Evolutionary conservation across 1,284 basidiomycete species (phyloP), one percentile per base, ranked within the genome.

Genomic region (Tremellales sp.): DNA sequence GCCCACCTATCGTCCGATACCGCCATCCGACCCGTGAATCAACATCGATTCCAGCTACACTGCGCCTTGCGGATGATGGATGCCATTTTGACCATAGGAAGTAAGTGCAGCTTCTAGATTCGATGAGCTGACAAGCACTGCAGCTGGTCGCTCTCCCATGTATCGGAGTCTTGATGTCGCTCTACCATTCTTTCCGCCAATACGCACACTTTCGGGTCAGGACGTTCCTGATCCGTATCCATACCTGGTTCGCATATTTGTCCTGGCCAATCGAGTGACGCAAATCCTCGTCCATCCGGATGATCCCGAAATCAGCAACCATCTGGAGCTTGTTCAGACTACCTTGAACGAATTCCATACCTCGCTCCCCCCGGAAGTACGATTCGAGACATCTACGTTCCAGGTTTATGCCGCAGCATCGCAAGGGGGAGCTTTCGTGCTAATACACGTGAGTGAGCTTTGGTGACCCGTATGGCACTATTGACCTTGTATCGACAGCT

Each of bases 21-120:
- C n/a, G n/a, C n/a, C n/a, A n/a, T n/a, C n/a, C n/a, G n/a, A n/a
- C n/a, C n/a, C n/a, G n/a, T n/a, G n/a, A n/a, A n/a, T n/a, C n/a
- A 27, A 18, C 29, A 26, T 24, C 35, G 26, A 38, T 27, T 40
- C 19, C 37, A 38, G 22, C 25, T 47, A 14, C 50, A 48, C 26
- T 37, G 46, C 21, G 44, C 41, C 10, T 27, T 54, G n/a, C 33
- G 47, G 33, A 31, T 53, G 40, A 57, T 57, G 49, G 53, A 58
- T 27, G 43, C 48, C 18, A 55, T 58, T 13, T 37, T 58, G 42
- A 47, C 51, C n/a, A 55, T 58, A 14, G 56, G 56, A 14, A 58
- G 56, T 58, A 41, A 47, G 56, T 55, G n/a, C n/a, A n/a, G n/a
- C n/a, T n/a, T n/a, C n/a, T n/a, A 13, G 12, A 5, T 6, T n/a